phyloP scores from a whole-genome alignment of 345 rosid species.

The Cochlearia excelsa region DNA sequence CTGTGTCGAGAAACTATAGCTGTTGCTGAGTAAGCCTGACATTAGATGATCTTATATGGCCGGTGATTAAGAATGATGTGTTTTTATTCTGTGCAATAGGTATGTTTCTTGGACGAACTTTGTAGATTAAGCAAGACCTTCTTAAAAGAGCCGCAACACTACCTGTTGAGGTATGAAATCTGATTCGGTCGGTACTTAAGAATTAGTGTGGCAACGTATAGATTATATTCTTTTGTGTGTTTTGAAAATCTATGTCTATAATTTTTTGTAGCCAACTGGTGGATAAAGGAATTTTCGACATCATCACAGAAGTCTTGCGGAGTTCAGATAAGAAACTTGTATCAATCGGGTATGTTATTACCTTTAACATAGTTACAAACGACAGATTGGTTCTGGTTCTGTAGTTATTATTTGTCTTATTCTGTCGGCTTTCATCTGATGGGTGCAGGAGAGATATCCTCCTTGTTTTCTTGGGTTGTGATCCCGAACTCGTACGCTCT shows the following conservation, averaged over 20 bases:
- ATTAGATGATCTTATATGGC: too few relatives aligned
- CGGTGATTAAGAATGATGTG: too few relatives aligned
- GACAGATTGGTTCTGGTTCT: conserved; percentile 17
- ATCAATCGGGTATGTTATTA: conserved; percentile 72
- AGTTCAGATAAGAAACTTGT: conserved; percentile 85
- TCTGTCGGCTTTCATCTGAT: too few relatives aligned
- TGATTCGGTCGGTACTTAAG: conserved; percentile 8
- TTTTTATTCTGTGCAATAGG: conserved; percentile 44
- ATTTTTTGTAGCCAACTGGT: conserved; percentile 69
- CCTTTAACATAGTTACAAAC: conserved; percentile 12
- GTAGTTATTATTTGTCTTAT: conserved; percentile 30
- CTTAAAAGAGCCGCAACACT: conserved; percentile 91
- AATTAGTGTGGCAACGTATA: conserved; percentile 12
- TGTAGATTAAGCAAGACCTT: conserved; percentile 95
- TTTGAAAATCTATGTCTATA: too few relatives aligned
- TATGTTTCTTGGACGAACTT: conserved; percentile 88
- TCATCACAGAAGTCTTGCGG: conserved; percentile 78
- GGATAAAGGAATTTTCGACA: conserved; percentile 80
- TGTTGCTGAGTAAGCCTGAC: conserved; percentile 18
- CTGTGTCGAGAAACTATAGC: too few relatives aligned
- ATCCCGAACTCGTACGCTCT: conserved; percentile 91
- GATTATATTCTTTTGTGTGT: conserved; percentile 5
- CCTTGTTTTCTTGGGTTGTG: conserved; percentile 90
- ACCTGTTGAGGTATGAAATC: conserved; percentile 87
- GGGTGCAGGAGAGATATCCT: conserved; percentile 99